Percentiles rank a stretch among this genome's conserved stretches.
These are phyloP conservation scores for Entelexis paramagnoliae DNA, from an alignment of 1,139 yeast species.

Conservation along the genomic window DNA sequence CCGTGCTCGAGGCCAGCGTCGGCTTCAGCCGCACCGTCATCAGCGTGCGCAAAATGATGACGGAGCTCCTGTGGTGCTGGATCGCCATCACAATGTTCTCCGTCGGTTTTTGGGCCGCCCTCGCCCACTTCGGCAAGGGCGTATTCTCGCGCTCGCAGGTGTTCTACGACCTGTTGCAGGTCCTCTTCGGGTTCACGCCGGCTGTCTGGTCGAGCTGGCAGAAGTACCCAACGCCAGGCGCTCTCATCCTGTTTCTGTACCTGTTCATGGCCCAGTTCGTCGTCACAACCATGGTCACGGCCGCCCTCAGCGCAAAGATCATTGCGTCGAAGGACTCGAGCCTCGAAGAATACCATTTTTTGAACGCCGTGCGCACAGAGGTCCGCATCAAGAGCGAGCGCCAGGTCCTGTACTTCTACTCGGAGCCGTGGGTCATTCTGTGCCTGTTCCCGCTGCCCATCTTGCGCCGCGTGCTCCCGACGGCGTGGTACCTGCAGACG, in stretches of 20 bases:
- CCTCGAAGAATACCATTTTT: conserved; percentile 34
- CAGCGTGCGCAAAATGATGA: conserved; percentile 46
- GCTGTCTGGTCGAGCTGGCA: conserved; percentile 56
- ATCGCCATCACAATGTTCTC: conserved; percentile 44
- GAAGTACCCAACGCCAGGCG: conserved; percentile 43
- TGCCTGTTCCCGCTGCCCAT: conserved; percentile 33
- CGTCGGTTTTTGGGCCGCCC: conserved; percentile 47
- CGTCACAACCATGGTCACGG: conserved; percentile 49
- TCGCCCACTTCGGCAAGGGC: conserved; percentile 40
- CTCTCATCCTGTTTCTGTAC: conserved; percentile 43
- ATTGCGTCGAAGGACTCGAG: conserved; percentile 33
- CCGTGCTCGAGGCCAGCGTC: conserved; percentile 46
- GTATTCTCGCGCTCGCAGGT: conserved; percentile 41
- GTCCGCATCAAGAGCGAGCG: conserved; percentile 36
- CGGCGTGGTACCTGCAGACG: conserved; percentile 29
- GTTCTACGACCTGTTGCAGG: conserved; percentile 46
- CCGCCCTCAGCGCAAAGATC: conserved; percentile 40
- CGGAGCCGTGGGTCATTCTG: conserved; percentile 34
- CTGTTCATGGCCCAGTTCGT: conserved; percentile 50
- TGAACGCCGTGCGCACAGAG: conserved; percentile 35
- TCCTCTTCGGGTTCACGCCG: conserved; percentile 54
- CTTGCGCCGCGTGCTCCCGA: conserved; percentile 28
- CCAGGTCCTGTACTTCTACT: conserved; percentile 33
- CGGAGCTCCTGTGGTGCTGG: conserved; percentile 46
- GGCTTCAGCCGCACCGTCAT: conserved; percentile 46